Conservation (phyloP, 2,329 filamentous ascomycete genomes). For the Pyricularia sp. region DNA sequence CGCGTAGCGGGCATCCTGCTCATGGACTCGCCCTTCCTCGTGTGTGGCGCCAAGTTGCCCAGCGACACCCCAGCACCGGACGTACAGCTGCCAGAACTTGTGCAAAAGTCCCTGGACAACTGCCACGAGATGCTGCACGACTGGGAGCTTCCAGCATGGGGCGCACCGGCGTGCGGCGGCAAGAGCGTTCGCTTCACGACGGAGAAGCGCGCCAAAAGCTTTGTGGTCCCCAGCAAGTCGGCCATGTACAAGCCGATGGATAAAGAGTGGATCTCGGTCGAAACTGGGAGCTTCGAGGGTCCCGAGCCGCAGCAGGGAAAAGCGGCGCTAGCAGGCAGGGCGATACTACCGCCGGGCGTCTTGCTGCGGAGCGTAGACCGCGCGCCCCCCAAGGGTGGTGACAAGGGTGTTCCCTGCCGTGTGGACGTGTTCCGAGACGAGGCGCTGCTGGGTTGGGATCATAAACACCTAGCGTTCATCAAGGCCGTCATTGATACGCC, state of each 20-base stretch:
- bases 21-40: neutral
- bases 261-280: neutral
- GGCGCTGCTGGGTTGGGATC: neutral
- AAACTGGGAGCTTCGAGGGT: neutral
- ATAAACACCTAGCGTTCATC: neutral
- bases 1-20: neutral
- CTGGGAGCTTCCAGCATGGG: neutral
- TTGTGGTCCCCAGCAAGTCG: neutral
- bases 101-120: neutral
- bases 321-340: too few species aligned
- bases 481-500: neutral
- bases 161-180: neutral
- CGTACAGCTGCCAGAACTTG: neutral
- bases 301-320: neutral
- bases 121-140: neutral
- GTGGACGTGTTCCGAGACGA: neutral
- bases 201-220: neutral
- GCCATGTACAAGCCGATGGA: neutral
- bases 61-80: neutral
- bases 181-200: neutral
- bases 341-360: neutral
- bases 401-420: neutral
- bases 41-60: neutral
- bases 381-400: neutral
- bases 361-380: neutral